Evolutionary conservation across 2,329 filamentous ascomycete genomes (phyloP), one percentile per base, ranked within the genome.

Genomic region (Mycosphaerella arachidis): DNA sequence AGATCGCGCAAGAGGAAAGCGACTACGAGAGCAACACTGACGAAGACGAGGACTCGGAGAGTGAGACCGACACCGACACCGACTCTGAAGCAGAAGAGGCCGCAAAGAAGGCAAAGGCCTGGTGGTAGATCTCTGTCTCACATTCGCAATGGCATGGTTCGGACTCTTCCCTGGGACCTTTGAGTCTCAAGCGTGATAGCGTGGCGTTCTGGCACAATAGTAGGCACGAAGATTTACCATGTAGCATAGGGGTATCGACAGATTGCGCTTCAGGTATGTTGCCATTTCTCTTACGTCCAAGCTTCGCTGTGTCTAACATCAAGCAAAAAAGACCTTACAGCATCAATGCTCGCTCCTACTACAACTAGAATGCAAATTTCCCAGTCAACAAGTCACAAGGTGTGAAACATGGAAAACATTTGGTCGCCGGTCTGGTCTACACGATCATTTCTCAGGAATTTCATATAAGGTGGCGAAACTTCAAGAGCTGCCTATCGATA

Each of bases 51-150:
- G 72, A 73, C 24, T 70, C 67, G 37, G 73, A 75, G 48, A 75
- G 72, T 55, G 74, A 75, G 54, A 85, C 82, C 31, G 78, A 85
- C 68, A 84, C 82, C 24, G 91, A 95, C 78, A 95, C 91, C 64
- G 88, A 90, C 64, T 91, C 88, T 16, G 91, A 95, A 62, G 87
- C 88, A 61, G 86, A 89, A 52, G 64, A 63, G n/a, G 62, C 61
- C 48, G 55, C 58, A 20, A 33, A 56, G 40, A 64, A 63, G 57
- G 56, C 53, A 45, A 57, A 59, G 53, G 45, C 55, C 10, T 64
- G 63, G 63, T 64, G 51, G 46, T 60, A 58, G 55, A 53, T 9
- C 13, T 4, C 16, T 13, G 13, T 13, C 3, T 43, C 7, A 13
- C 7, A n/a, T 43, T 43, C 40, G 18, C 40, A 13, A 43, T 43